These are phyloP conservation scores for Ogataea methylovora DNA, from an alignment of 805 yeast species.

Conservation along the genomic window DNA sequence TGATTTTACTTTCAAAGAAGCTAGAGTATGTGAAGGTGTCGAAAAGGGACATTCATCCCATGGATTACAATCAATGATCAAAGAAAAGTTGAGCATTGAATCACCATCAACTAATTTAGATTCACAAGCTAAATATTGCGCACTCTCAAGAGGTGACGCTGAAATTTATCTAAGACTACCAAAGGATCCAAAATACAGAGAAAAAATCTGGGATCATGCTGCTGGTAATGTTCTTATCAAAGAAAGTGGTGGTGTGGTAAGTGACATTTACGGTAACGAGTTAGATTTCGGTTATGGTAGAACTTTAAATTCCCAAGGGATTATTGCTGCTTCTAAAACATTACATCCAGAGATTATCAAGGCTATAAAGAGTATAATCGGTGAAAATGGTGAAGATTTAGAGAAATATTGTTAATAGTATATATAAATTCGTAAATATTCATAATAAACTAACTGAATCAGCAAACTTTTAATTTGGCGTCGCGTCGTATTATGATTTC, in stretches of 20 bases:
- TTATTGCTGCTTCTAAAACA: slow-evolving; percentile 67
- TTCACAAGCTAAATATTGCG: slow-evolving; percentile 94
- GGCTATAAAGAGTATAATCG: slow-evolving; percentile 33
- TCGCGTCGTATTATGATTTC: no score
- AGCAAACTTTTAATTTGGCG: no score
- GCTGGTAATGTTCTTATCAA: slow-evolving; percentile 83
- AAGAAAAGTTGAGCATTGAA: slow-evolving; percentile 51
- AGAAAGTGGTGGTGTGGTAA: slow-evolving; percentile 89
- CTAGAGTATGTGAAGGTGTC: slow-evolving; percentile 84
- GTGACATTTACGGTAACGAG: slow-evolving; percentile 70
- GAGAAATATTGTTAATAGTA: slow-evolving; percentile 17
- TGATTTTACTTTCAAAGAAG: slow-evolving; percentile 34
- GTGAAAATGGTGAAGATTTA: slow-evolving; percentile 25
- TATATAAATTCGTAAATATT: no score
- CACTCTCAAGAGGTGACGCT: slow-evolving; percentile 84
- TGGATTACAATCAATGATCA: slow-evolving; percentile 73
- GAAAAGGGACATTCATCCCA: slow-evolving; percentile 95
- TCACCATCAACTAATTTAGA: slow-evolving; percentile 67
- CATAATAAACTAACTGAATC: no score
- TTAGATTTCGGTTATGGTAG: slow-evolving; percentile 86
- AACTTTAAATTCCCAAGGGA: slow-evolving; percentile 76
- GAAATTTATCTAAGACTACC: slow-evolving; percentile 91
- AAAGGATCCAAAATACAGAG: slow-evolving; percentile 64
- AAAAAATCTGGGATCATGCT: slow-evolving; percentile 99
- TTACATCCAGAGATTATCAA: slow-evolving; percentile 43